Evolutionary conservation across 306 rosid genomes (phyloP), one percentile per base, ranked within the genome.

Genomic region (Begonia masoniana): DNA sequence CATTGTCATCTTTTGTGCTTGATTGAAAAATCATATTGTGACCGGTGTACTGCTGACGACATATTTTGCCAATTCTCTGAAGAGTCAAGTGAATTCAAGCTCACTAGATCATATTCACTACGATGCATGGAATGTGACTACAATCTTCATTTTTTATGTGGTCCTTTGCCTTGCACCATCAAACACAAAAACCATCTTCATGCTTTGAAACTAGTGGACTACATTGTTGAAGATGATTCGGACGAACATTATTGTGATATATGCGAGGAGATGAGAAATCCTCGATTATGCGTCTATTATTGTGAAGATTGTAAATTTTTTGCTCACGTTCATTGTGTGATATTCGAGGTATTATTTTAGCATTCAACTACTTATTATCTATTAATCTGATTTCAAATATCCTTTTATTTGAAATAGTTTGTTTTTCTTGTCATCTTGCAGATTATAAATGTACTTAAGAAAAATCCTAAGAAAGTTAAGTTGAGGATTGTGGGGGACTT

Each of bases 101-200:
- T 2, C 24, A 3, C 24, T 1, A 21, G 2, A 21, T 21, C 4
- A 21, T 21, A 21, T 2, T 24, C 7, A 6, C 39, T 55, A 2
- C 46, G 12, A 11, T 55, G 58, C 15, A 7, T 35, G 1, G 46
- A 55, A 12, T 35, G 58, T 16, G 7, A 31, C 6, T 35, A 11
- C 46, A 13, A 13, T 13, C 9, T 55, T 41, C 58, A 55, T 12
- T 10, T 55, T 13, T 13, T 13, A 12, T 39, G 59, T 31, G 47
- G 59, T 55, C 59, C 59, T 6, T 15, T 55, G 42, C 59, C 59
- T 3, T 7, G 10, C 5, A 55, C 21, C 17, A 55, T 55, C 19
- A 55, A 55, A 10, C 12, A 55, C 6, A 41, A 31, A 9, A 3
- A 47, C 8, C 47, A 55, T 15, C 4, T 55, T 13, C 59, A 55